Base-by-base conservation (phyloP, 2,329 filamentous ascomycete species). In the Kalmusia sp. region DNA sequence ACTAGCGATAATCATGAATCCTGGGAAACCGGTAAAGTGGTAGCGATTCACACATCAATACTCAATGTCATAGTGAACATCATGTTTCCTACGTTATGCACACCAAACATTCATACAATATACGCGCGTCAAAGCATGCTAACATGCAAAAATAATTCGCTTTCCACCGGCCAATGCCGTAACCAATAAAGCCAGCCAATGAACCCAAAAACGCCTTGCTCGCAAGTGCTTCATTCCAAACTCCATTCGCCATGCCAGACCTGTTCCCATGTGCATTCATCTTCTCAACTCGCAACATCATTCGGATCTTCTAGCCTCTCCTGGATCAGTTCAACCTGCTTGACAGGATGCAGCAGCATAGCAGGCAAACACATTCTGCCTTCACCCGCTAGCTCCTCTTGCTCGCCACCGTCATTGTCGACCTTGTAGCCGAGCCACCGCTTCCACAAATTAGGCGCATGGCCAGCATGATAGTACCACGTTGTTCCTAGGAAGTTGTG, bases 391-490 rank as follows among this genome's bases (percentile, higher is more conserved):
- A 76, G 51, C 65, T 82, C 79, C 33, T 71, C 70, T 41, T 76
- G 61, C 56, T 76, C 72, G 0, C 79, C 79, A 0, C 80, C 80
- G 69, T 81, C 79, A 35, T 76, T 75, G 58, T 82, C 79, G n/a
- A 82, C 79, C 51, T 76, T 78, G 52, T 79, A 80, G 0, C 83
- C 83, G 33, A 85, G 63, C 83, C 83, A 85, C 7, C 82, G 62
- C 64, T 80, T 80, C 79, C 81, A 85, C 27, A 85, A 55, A 62
- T 83, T 84, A 4, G 79, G 77, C 9, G 80, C 76, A 55, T 81
- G 80, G 0, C 77, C 80, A 1, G 80, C 79, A 54, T 83, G 74
- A 49, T 82, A 83, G 61, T 83, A 83, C 79, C 81, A 84, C 2
- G 75, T 83, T 8, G 77, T 79, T 2, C 81, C 81, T 0, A 76